phyloP scores from a whole-genome alignment of 1,284 basidiomycete species.

The Phellinidium pouzarii region DNA sequence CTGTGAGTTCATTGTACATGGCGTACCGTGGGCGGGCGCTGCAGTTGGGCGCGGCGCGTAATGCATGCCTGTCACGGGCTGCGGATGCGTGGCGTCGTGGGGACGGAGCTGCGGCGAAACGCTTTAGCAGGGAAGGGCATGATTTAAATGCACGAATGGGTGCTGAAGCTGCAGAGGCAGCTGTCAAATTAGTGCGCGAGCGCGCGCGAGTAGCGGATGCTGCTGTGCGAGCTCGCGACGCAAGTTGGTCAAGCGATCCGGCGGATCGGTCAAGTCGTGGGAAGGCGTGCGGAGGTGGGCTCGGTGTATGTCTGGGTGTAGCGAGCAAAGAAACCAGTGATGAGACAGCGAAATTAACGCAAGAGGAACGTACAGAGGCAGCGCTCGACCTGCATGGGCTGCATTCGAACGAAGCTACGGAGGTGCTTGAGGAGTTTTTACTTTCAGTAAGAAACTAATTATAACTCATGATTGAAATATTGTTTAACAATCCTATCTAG shows the following conservation, averaged over 20 bases:
- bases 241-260: slow-evolving; percentile 77
- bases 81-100: slow-evolving; percentile 93
- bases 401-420: slow-evolving; percentile 87
- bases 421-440: slow-evolving; percentile 87
- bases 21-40: slow-evolving; percentile 79
- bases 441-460: slow-evolving; percentile 55
- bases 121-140: slow-evolving; percentile 90
- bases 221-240: slow-evolving; percentile 63
- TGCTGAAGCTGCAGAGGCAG: slow-evolving; percentile 76
- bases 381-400: slow-evolving; percentile 82
- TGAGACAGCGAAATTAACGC: slow-evolving; percentile 38
- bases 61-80: slow-evolving; percentile 91
- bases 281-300: slow-evolving; percentile 69
- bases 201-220: slow-evolving; percentile 71
- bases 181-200: slow-evolving; percentile 74
- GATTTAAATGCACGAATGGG: slow-evolving; percentile 88
- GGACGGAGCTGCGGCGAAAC: slow-evolving; percentile 90
- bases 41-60: slow-evolving; percentile 87
- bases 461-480: slow-evolving; percentile 11
- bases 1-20: slow-evolving; percentile 80
- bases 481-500: slow-evolving; percentile 31
- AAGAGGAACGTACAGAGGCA: slow-evolving; percentile 79
- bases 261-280: slow-evolving; percentile 74
- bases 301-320: slow-evolving; percentile 84
- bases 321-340: slow-evolving; percentile 48